phyloP scores from a whole-genome alignment of 225 moss, liverwort and hornwort species.

The Pseudisothecium myosuroides region DNA sequence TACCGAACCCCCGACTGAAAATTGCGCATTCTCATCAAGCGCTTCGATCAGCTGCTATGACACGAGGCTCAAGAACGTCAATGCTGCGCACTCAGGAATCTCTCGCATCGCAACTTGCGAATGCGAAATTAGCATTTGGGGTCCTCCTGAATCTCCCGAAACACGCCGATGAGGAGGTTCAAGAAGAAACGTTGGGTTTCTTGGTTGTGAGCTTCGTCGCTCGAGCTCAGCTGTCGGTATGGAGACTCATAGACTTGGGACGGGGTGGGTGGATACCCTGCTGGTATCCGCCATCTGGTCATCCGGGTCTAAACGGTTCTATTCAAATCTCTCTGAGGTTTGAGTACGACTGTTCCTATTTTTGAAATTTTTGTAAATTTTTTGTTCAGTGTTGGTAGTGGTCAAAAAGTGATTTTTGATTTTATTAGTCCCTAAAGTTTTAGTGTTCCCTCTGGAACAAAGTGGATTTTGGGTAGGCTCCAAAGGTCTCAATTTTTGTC shows the following conservation, averaged over 20 bases:
- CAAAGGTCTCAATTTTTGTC: accelerated
- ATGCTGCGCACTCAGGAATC: not conserved
- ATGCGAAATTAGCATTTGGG: not conserved
- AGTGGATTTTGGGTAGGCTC: not conserved
- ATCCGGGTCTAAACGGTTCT: not conserved
- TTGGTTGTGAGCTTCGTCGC: not conserved
- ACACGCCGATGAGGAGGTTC: not conserved
- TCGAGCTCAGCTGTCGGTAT: not conserved
- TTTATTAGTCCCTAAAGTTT: not conserved
- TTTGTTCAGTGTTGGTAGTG: not conserved
- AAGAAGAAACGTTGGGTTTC: not conserved
- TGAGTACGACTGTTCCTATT: too few relatives aligned
- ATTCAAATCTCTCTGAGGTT: not conserved
- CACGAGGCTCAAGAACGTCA: not conserved
- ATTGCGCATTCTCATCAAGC: not conserved
- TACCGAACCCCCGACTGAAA: not conserved
- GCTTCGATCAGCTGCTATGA: not conserved
- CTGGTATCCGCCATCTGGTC: not conserved
- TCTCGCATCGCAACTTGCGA: not conserved
- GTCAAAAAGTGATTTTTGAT: not conserved
- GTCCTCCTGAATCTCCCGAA: not conserved
- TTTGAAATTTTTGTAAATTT: not conserved
- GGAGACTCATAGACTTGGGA: too few relatives aligned
- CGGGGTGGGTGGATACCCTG: not conserved
- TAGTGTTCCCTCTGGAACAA: accelerated